A percentile compares a stretch with the other conserved stretches of the same genome.
These are phyloP conservation scores for Eragrostis curvula DNA, from an alignment of 176 grass and related monocot genomes.

Conservation along the genomic window DNA sequence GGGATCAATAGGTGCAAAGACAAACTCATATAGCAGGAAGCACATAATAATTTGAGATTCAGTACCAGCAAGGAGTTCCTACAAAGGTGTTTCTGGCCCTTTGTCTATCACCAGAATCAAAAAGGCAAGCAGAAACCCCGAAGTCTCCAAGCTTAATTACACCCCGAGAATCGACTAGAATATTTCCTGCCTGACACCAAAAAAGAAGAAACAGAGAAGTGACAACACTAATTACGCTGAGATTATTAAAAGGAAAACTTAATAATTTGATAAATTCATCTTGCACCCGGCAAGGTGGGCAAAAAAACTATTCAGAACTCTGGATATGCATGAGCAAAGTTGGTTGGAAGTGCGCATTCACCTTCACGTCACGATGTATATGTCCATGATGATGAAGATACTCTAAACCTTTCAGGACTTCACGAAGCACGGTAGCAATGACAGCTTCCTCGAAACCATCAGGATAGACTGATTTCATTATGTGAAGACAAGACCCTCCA, in stretches of 20 bases:
- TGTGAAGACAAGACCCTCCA: constrained; percentile 93
- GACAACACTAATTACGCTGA: not conserved
- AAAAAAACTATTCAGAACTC: not conserved
- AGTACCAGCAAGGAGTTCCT: constrained; percentile 97
- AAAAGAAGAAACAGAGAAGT: constrained; percentile 4
- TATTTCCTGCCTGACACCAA: constrained; percentile 89
- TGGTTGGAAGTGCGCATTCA: constrained; percentile 34
- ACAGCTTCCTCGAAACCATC: constrained; percentile 76
- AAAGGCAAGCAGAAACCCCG: constrained; percentile 98
- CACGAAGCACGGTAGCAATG: constrained; percentile 85
- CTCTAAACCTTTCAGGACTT: constrained; percentile 87
- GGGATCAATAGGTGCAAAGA: constrained; percentile 36
- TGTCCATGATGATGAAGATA: constrained; percentile 93
- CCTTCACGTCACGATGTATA: constrained; percentile 97
- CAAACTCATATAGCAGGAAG: not conserved
- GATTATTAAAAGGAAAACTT: constrained; percentile 8
- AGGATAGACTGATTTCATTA: constrained; percentile 90
- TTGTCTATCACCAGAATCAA: constrained; percentile 89
- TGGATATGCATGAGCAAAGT: not conserved
- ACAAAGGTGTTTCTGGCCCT: constrained; percentile 93
- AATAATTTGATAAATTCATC: not conserved
- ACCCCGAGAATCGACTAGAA: constrained; percentile 77
- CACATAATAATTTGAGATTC: constrained; percentile 33
- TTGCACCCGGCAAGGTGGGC: not conserved
- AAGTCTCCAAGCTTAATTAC: constrained; percentile 96